Evolutionary conservation across 2,329 filamentous ascomycete species (phyloP), one percentile per base, ranked within the genome.

Genomic region (Diaporthe vexans): DNA sequence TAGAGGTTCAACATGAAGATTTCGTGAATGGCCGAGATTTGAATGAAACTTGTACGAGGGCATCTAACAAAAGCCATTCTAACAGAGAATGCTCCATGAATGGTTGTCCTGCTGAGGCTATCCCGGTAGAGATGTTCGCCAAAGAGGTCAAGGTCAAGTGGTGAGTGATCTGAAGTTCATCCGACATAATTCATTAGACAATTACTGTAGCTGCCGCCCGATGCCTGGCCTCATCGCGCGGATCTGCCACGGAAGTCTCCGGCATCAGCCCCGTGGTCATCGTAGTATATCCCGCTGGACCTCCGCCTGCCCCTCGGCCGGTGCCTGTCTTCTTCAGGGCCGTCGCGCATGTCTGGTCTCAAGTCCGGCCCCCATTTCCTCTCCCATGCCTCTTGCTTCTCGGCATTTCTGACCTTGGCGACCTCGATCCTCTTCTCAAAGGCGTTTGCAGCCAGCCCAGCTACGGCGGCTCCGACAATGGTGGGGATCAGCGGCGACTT

Each of bases 371-470:
- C 81, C 73, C 81, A 80, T 40, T 79, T 80, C 19, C 77, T 75
- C 75, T 84, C 83, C 83, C 84, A 83, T 7, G 78, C 74, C 40
- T 75, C 77, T 17, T 81, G 76, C 74, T 84, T 80, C n/a, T 78
- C 77, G 43, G 79, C 79, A 59, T 81, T 82, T 43, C 80, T 80
- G 19, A 82, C 81, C 17, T 81, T 80, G 9, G 81, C 81, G 68
- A 80, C 79, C 77, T 87, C 86, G 15, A 88, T 79, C 59, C 82
- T 82, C 76, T 84, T 86, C 76, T 86, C 85, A 48, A 88, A 78
- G 19, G 85, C 87, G 71, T 88, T 90, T 17, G 88, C 88, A 6
- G 88, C 88, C 13, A 91, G 82, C 4, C 88, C 88, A 3, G 88
- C 88, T 0, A 89, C 88, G 4, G 89, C 86, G 1, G 88, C 89